phyloP scores from a whole-genome alignment of 257 asterid species.

The Cordia subcordata region DNA sequence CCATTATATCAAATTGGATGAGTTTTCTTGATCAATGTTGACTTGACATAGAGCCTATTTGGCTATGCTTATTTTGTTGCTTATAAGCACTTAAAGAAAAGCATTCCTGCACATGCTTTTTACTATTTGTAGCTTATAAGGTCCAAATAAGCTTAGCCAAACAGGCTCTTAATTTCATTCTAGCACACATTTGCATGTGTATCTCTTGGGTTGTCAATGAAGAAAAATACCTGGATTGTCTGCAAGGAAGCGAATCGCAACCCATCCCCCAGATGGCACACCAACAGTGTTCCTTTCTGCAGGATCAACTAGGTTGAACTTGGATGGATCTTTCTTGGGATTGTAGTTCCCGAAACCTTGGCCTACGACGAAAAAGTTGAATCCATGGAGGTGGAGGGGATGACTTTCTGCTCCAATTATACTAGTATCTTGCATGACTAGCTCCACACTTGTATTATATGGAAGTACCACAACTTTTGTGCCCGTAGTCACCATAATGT shows the following conservation, averaged over 20 bases:
- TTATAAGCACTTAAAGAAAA: no score
- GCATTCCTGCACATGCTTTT: no score
- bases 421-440: conserved; percentile 66
- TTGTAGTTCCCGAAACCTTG: conserved; percentile 58
- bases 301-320: conserved; percentile 56
- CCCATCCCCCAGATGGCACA: conserved; percentile 71
- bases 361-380: conserved; percentile 56
- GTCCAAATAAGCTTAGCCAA: no score
- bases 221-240: conserved; percentile 57
- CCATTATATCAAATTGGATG: neutral
- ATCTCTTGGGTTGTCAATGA: neutral
- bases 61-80: no score
- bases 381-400: conserved; percentile 68
- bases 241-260: conserved; percentile 52
- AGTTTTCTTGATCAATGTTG: no score
- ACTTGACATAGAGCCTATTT: no score
- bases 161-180: no score
- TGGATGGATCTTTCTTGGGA: conserved; percentile 42
- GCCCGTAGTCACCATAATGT: conserved; percentile 31
- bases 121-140: no score
- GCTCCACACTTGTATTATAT: conserved; percentile 44
- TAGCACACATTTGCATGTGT: neutral
- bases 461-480: conserved; percentile 47
- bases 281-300: conserved; percentile 61
- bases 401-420: conserved; percentile 56